Evolutionary conservation across 257 asterid species (phyloP).

Genomic region (Cruciata laevipes): DNA sequence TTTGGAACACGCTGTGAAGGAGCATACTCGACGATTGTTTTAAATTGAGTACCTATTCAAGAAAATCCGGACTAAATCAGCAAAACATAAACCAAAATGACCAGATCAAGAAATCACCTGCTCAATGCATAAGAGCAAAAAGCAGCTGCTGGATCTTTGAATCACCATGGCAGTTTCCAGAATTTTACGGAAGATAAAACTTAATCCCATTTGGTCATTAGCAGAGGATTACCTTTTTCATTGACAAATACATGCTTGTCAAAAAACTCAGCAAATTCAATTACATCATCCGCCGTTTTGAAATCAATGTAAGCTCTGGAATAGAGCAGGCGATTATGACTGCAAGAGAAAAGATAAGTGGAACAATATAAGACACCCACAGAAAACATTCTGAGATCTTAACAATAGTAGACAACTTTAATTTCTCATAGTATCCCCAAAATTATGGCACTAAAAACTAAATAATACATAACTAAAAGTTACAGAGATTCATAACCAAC

Average conservation of each 20-base stretch:
- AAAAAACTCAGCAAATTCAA: constrained; percentile 89
- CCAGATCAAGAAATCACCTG: not conserved
- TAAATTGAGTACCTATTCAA: constrained; percentile 73
- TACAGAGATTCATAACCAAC: not conserved
- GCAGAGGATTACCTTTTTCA: constrained; percentile 65
- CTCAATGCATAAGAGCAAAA: not conserved
- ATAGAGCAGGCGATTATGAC: constrained; percentile 57
- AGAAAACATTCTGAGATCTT: not conserved
- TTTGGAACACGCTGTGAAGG: constrained; percentile 96
- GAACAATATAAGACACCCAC: not conserved
- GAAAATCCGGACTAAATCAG: constrained; percentile 9
- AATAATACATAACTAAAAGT: not conserved
- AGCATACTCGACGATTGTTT: constrained; percentile 86
- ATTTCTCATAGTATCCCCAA: not conserved
- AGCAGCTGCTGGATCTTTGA: not conserved
- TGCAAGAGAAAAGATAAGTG: constrained; percentile 37
- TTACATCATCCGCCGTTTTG: constrained; percentile 69
- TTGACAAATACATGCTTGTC: constrained; percentile 91
- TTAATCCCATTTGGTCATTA: constrained; percentile 6
- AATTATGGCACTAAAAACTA: not conserved
- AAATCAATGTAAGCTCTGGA: constrained; percentile 83
- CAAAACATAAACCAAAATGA: not conserved
- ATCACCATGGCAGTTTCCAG: not conserved
- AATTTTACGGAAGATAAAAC: constrained; percentile 10
- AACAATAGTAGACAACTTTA: not conserved